These are phyloP conservation scores for Ceratobasidium sp. DNA, from an alignment of 1,284 basidiomycete genomes.

Conservation along the genomic window DNA sequence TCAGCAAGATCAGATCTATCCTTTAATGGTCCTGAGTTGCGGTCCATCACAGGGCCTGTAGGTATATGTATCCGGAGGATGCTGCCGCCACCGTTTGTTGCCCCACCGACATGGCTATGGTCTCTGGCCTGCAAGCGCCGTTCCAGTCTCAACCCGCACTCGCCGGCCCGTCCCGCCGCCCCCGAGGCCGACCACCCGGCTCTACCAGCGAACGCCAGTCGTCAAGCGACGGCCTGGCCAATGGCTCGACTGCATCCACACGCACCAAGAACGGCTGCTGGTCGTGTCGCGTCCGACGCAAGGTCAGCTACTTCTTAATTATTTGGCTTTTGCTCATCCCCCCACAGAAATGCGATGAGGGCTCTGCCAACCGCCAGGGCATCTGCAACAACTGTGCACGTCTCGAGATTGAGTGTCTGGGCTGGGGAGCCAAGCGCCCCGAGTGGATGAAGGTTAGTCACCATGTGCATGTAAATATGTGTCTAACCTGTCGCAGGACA, in stretches of 20 bases:
- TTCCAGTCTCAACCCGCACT: neutral
- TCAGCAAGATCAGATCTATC: neutral
- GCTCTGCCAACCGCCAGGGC: slow-evolving; percentile 50
- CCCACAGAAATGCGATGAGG: slow-evolving; percentile 40
- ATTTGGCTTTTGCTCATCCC: neutral
- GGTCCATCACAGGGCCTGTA: neutral
- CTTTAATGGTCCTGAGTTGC: neutral
- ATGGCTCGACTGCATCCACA: neutral
- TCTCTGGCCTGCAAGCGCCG: neutral
- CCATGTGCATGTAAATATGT: neutral
- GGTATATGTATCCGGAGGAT: neutral
- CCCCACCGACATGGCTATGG: neutral
- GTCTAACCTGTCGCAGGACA: slow-evolving; percentile 32
- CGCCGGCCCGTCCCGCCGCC: slow-evolving; percentile 7
- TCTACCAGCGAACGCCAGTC: neutral
- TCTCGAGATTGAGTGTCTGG: slow-evolving; percentile 81
- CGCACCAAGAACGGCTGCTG: slow-evolving; percentile 31
- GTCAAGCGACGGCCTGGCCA: neutral
- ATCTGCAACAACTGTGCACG: slow-evolving; percentile 77
- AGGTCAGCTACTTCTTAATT: neutral
- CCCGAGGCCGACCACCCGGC: slow-evolving; percentile 11
- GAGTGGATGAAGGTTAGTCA: slow-evolving; percentile 25
- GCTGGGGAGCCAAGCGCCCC: slow-evolving; percentile 76
- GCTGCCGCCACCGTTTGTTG: neutral
- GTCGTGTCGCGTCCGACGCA: slow-evolving; percentile 21